phyloP scores from a whole-genome alignment of 2,329 filamentous ascomycete genomes.

The Parastagonospora avenae region DNA sequence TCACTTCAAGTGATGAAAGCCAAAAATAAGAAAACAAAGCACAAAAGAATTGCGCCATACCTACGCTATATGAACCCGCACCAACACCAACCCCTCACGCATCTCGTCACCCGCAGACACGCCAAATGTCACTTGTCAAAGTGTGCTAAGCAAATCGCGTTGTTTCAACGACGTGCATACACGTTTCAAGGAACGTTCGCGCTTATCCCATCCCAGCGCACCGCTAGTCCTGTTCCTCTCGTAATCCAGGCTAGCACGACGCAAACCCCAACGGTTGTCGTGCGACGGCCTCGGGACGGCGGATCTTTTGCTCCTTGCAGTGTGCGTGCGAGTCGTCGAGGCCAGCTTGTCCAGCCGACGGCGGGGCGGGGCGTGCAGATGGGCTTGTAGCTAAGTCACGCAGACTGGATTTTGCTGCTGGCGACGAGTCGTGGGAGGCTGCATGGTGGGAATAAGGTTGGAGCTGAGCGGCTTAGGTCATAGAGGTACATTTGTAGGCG shows the following conservation, averaged over 20 bases:
- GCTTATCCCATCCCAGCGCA: conserved; percentile 11
- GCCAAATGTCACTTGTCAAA: conserved; percentile 4
- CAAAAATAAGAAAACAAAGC: too few relatives aligned
- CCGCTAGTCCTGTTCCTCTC: conserved; percentile 10
- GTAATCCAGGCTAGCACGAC: conserved; percentile 5
- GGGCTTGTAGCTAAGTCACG: not conserved
- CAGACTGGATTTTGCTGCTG: too few relatives aligned
- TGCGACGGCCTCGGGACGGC: not conserved
- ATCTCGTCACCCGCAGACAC: not conserved
- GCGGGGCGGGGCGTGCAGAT: not conserved
- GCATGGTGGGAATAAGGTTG: too few relatives aligned
- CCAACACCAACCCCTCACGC: not conserved
- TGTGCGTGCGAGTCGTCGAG: not conserved
- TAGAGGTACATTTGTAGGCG: too few relatives aligned
- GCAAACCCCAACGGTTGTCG: too few relatives aligned
- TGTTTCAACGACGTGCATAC: conserved; percentile 23
- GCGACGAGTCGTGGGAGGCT: too few relatives aligned
- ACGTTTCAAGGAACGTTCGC: conserved; percentile 19
- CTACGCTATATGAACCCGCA: too few relatives aligned
- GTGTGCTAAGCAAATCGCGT: conserved; percentile 11
- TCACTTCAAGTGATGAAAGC: too few relatives aligned
- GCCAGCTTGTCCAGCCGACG: conserved; percentile 7
- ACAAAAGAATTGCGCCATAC: too few relatives aligned
- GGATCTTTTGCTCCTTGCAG: conserved; percentile 6
- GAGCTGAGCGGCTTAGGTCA: too few relatives aligned